Base-by-base conservation (phyloP, 805 yeast species). In the Lipomyces sp. region DNA sequence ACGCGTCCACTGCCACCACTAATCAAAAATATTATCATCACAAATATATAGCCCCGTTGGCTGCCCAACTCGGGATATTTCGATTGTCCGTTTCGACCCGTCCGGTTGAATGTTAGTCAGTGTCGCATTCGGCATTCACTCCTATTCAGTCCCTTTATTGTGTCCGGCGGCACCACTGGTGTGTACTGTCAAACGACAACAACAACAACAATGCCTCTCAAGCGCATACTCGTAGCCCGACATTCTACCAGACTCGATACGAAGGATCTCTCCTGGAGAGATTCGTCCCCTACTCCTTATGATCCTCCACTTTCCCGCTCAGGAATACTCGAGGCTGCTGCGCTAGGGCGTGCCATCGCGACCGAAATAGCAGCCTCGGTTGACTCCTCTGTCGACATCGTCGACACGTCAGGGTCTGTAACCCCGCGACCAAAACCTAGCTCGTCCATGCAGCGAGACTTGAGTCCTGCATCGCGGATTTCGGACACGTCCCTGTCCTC, bases 161-260 rank as follows among this genome's bases (percentile, higher is more conserved):
- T 24, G 24, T 24, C 24, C 24, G 24, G 24, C 24, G 24, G 24
- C 24, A 24, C 24, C 24, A 24, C 24, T 24, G 1, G 24, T 24
- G 24, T 24, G 24, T 24, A 24, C 24, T 24, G 24, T 24, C 24
- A 24, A 24, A 24, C 24, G 24, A 24, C 24, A 24, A 24, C 24
- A 24, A 24, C n/a, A 13, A 51, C 11, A 13, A 51, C 48, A 24
- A 64, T 64, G 68, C 57, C 68, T 2, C 68, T 59, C 34, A n/a
- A 35, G n/a, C 69, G 69, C 59, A 62, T 71, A 24, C 55, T 71
- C 35, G 71, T 78, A 18, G 77, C 74, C 6, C 74, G 81, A 30
- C 81, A 79, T 66, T 78, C 77, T 15, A 66, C 73, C 6, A 73
- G 81, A 10, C 74, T 70, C 58, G 81, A 79, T 68, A 69, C 68